Conservation (phyloP, 257 asterid species). For the Primulina huaijiensis region DNA sequence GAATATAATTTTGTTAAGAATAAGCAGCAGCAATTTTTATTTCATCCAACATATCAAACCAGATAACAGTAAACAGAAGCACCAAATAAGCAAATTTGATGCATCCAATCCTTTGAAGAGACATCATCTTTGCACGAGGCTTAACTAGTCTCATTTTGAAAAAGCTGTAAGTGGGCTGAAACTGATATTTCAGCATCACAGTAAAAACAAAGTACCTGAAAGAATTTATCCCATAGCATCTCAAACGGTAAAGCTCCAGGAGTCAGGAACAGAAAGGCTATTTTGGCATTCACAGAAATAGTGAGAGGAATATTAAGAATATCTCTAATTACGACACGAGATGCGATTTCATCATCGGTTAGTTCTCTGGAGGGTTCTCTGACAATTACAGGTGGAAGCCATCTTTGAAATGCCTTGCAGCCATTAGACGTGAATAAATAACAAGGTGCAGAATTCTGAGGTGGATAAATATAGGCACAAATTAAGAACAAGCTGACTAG, state of each 20-base stretch:
- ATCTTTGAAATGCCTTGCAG: conserved; percentile 66
- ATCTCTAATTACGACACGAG: conserved; percentile 87
- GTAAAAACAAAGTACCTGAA: conserved; percentile 60
- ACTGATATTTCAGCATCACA: not conserved
- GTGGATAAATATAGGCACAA: conserved; percentile 90
- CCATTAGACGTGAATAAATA: conserved; percentile 75
- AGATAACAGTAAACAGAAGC: not conserved
- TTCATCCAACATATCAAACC: not conserved
- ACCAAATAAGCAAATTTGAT: conserved; percentile 1
- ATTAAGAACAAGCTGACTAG: conserved; percentile 82
- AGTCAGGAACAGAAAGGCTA: conserved; percentile 91
- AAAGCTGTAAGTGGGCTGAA: conserved; percentile 5
- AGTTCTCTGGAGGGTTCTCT: conserved; percentile 49
- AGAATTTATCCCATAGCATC: conserved; percentile 94
- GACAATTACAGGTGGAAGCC: conserved; percentile 77
- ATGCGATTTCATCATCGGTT: conserved; percentile 76
- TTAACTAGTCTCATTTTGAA: not conserved
- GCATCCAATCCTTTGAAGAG: not conserved
- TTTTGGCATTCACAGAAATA: conserved; percentile 53
- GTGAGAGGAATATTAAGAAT: conserved; percentile 58
- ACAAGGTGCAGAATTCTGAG: conserved; percentile 78
- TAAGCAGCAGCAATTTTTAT: not conserved
- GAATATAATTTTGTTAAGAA: not conserved
- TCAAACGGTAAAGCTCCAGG: conserved; percentile 98
- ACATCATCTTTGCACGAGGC: conserved; percentile 5